Conservation (phyloP, 345 rosid genomes). For the Cochlearia excelsa region DNA sequence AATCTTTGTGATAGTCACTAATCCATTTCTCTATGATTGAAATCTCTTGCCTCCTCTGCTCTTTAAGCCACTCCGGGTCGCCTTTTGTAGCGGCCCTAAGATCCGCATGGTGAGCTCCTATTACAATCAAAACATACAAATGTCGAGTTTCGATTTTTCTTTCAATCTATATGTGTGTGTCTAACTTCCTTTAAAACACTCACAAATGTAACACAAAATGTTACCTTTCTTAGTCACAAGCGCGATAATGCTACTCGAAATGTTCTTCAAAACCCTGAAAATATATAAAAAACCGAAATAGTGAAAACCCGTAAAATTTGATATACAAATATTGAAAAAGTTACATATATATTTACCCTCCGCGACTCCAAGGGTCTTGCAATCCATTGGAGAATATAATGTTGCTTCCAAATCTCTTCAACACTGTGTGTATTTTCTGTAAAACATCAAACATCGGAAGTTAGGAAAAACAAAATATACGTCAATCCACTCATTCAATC, state of each 20-base stretch:
- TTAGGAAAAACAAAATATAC: no score
- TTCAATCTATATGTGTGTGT: not conserved
- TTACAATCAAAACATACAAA: slow-evolving; percentile 6
- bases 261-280: slow-evolving; percentile 61
- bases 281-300: not conserved
- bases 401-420: slow-evolving; percentile 64
- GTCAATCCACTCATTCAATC: no score
- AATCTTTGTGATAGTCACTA: slow-evolving; percentile 48
- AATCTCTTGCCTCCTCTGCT: slow-evolving; percentile 61
- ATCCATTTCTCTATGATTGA: slow-evolving; percentile 58
- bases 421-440: slow-evolving; percentile 50
- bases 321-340: no score
- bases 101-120: slow-evolving; percentile 76
- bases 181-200: not conserved
- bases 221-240: slow-evolving; percentile 63
- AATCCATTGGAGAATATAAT: slow-evolving; percentile 74
- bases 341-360: slow-evolving; percentile 45
- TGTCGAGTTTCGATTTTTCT: not conserved
- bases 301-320: no score
- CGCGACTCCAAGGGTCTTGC: slow-evolving; percentile 86
- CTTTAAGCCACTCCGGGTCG: slow-evolving; percentile 62
- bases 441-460: not conserved
- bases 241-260: slow-evolving; percentile 61
- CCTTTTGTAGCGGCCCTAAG: slow-evolving; percentile 51
- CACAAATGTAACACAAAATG: not conserved